These are phyloP conservation scores for Croton setiger DNA, from an alignment of 441 rosid species.

Conservation along the genomic window DNA sequence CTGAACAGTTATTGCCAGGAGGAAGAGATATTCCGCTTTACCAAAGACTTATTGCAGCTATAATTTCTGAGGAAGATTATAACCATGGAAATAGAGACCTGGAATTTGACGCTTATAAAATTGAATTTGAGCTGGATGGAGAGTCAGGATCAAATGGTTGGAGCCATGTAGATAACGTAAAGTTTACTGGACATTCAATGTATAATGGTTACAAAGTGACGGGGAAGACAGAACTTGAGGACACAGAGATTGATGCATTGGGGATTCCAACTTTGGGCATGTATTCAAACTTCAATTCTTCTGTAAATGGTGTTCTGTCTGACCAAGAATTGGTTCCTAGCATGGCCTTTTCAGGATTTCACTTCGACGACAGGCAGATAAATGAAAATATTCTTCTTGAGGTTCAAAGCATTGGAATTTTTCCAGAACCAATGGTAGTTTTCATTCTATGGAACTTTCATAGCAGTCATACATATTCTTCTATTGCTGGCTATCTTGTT, in stretches of 20 bases:
- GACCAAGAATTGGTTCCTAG: conserved; percentile 40
- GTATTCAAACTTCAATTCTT: conserved; percentile 36
- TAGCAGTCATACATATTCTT: background rate
- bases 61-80: conserved; percentile 74
- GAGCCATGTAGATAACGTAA: conserved; percentile 44
- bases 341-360: conserved; percentile 46
- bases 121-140: conserved; percentile 51
- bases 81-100: conserved; percentile 45
- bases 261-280: conserved; percentile 34
- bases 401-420: conserved; percentile 78
- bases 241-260: conserved; percentile 45
- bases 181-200: conserved; percentile 29
- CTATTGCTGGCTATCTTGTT: background rate
- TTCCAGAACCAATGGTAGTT: conserved; percentile 68
- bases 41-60: conserved; percentile 81
- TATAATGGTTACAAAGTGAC: conserved; percentile 53
- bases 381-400: conserved; percentile 77
- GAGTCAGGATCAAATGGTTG: conserved; percentile 57
- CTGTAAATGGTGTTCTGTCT: conserved; percentile 41
- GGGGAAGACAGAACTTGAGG: conserved; percentile 44
- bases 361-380: conserved; percentile 55
- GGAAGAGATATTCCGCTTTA: conserved; percentile 54
- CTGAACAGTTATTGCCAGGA: conserved; percentile 37
- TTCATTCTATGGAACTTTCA: conserved; percentile 8
- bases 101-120: conserved; percentile 45